Evolutionary conservation across 495 filamentous ascomycete species (phyloP), one percentile per base, ranked within the genome.

Genomic region (Hypoxylon cercidicola): DNA sequence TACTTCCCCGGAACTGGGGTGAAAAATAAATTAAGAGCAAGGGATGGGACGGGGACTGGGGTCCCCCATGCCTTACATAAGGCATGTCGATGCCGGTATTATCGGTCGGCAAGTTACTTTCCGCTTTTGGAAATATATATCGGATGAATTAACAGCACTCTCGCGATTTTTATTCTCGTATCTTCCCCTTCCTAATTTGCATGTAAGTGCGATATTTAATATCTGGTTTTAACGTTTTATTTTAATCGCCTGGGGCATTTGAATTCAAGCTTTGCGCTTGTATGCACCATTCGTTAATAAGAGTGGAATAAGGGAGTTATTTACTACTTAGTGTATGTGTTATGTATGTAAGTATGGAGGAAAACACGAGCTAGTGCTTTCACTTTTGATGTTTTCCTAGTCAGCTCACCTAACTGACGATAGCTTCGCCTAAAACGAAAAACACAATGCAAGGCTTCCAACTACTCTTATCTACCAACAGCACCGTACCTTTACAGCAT

Each of bases 1-100:
- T 51, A 51, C 60, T 63, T 68, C 65, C 65, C 65, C 65, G 65
- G 65, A 64, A 56, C 65, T 56, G 55, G 65, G 53, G 64, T 48
- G 55, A 20, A n/a, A 45, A 19, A 41, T 59, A 39, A 57, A 56
- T 25, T 48, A 54, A 32, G 21, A 53, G 46, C 57, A 62, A 62
- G 64, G 64, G 63, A 28, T 34, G 15, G n/a, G 10, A 32, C 30
- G 45, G 46, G 37, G 28, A 41, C n/a, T 19, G 53, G 39, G 49
- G 20, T 32, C 20, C 39, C 30, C 52, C 40, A 55, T 40, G 21
- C 50, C 41, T 54, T 62, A 63, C 37, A 34, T 55, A 40, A 57
- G 37, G 44, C 37, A 40, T 40, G 40, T 51, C 34, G 30, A 40
- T 40, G 40, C 46, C 34, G 30, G 47, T 32, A 30, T 44, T 40